A percentile compares a stretch with the other conserved stretches of the same genome.
These are phyloP conservation scores for Trichoderma afroharzianum DNA, from an alignment of 2,329 filamentous ascomycete genomes.

Conservation along the genomic window DNA sequence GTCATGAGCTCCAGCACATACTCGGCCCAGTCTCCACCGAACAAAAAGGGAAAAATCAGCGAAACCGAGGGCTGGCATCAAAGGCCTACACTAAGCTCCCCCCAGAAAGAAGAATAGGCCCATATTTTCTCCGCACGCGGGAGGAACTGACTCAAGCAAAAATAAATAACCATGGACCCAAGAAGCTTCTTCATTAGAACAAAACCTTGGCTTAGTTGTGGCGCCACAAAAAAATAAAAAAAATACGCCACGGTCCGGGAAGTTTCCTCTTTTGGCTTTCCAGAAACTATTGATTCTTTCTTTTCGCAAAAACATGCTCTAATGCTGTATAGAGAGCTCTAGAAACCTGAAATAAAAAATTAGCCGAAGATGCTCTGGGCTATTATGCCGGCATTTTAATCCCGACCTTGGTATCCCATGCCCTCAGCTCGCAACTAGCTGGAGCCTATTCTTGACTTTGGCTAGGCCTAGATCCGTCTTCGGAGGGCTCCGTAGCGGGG, in stretches of 20 bases:
- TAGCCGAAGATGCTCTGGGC: not conserved
- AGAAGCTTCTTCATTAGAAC: not conserved
- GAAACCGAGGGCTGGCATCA: not conserved
- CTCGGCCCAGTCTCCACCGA: not conserved
- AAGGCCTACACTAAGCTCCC: too few species aligned
- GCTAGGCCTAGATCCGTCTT: not conserved
- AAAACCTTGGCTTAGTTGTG: not conserved
- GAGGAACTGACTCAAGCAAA: not conserved
- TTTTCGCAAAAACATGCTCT: not conserved
- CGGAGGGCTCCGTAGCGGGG: not conserved
- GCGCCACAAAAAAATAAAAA: too few species aligned
- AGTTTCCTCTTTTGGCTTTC: not conserved
- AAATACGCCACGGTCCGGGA: not conserved
- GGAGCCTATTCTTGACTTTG: not conserved
- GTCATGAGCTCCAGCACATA: not conserved
- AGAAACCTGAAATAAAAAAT: not conserved
- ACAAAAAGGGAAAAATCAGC: not conserved
- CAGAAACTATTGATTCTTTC: not conserved
- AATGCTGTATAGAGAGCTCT: not conserved
- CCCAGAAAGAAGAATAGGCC: not conserved
- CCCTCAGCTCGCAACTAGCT: not conserved
- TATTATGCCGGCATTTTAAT: not conserved
- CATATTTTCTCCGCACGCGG: conserved; percentile 14
- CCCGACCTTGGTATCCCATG: not conserved
- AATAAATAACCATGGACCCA: not conserved